Evolutionary conservation across 2,329 filamentous ascomycete species (phyloP), one percentile per base, ranked within the genome.

Genomic region (Cadophora gregata): DNA sequence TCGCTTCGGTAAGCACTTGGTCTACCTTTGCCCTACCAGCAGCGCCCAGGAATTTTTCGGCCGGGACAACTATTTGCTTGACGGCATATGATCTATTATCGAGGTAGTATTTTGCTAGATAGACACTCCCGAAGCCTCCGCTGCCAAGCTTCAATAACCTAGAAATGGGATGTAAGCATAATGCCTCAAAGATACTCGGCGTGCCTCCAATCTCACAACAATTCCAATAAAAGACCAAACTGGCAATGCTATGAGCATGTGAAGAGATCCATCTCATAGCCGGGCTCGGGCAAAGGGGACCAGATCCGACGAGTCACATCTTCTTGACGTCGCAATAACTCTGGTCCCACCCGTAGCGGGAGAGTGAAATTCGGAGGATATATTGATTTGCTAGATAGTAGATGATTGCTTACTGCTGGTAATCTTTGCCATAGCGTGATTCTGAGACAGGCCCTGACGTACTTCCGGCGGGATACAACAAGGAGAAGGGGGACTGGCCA

Each of bases 61-160:
- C 66, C 7, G 83, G 85, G 7, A 91, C 78, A 0, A 84, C 81
- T 8, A 91, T 88, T 68, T 88, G 87, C 74, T 91, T 91, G 59
- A 91, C 81, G 0, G 89, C 89, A 72, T 91, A 91, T 45, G 84
- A 79, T 53, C 84, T 82, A 7, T 84, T 83, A 73, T 91, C 89
- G 6, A 91, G 82, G 60, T 84, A 82, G 69, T 90, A 86, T 58
- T 80, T 82, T 12, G 84, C 88, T 69, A 85, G 85, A 73, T 84
- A 91, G 1, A 91, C 89, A 45, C 83, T 83, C 1, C 88, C 88
- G 73, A 89, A 91, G 0, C 88, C 89, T 16, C 89, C 89, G 74
- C 84, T 88, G 4, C 68, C 68, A 19, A 70, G 53, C 24, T 53
- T 51, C 4, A 29, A n/a, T 4, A 65, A 47, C 27, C 66, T 67